A percentile compares a stretch with the other conserved stretches of the same genome.
These are phyloP conservation scores for Metschnikowia lunata DNA, from an alignment of 805 yeast species.

Conservation along the genomic window DNA sequence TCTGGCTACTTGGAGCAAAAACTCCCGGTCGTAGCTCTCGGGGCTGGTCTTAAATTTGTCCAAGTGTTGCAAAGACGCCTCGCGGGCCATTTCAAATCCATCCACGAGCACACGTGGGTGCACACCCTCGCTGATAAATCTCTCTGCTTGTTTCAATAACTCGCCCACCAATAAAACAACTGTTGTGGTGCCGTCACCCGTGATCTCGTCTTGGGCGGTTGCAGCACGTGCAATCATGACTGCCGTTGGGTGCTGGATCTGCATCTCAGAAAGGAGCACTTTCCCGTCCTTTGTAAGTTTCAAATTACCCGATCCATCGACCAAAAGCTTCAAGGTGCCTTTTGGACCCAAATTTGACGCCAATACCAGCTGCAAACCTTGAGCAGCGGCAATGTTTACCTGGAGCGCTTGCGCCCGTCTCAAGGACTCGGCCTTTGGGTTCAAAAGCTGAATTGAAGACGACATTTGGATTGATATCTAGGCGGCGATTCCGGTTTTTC, in stretches of 20 bases:
- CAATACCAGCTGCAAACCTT: slow-evolving; percentile 89
- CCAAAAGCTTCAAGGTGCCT: slow-evolving; percentile 94
- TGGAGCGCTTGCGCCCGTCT: slow-evolving; percentile 93
- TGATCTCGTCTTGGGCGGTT: slow-evolving; percentile 95
- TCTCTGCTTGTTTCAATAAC: slow-evolving; percentile 87
- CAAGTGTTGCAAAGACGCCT: slow-evolving; percentile 64
- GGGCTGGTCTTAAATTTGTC: slow-evolving; percentile 56
- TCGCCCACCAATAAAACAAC: slow-evolving; percentile 94
- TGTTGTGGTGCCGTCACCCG: slow-evolving; percentile 99
- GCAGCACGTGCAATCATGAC: slow-evolving; percentile 85
- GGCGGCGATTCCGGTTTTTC: too few species aligned
- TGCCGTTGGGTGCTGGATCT: slow-evolving; percentile 59
- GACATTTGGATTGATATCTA: slow-evolving; percentile 29
- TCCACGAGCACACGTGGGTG: slow-evolving; percentile 94
- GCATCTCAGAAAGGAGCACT: slow-evolving; percentile 92
- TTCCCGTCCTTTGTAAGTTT: slow-evolving; percentile 97
- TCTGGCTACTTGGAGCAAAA: slow-evolving; percentile 86
- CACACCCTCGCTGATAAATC: slow-evolving; percentile 87
- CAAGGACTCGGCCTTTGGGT: slow-evolving; percentile 97
- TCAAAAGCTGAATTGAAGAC: slow-evolving; percentile 76
- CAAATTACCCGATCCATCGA: slow-evolving; percentile 93
- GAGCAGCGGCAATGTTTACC: slow-evolving; percentile 94
- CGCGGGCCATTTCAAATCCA: slow-evolving; percentile 90
- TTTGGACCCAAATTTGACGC: slow-evolving; percentile 93
- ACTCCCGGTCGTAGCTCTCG: slow-evolving; percentile 71